Base-by-base conservation (phyloP, 768 basidiomycete species). In the Nevesoporus exiguus region DNA sequence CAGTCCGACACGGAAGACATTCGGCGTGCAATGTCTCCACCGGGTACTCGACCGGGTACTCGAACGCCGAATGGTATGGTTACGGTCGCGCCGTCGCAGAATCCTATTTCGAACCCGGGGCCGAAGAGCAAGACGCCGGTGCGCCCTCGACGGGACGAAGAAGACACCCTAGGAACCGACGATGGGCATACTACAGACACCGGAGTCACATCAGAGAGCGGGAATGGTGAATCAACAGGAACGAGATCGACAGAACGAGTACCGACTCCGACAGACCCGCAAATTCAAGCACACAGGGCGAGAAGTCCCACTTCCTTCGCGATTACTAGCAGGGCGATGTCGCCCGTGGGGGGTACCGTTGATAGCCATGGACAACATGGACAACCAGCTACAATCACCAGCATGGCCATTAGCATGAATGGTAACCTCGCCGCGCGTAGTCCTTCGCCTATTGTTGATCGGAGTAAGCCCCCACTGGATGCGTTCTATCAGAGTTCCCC, bases 11-110 rank as follows among this genome's bases (percentile, higher is more conserved):
- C 69, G 7, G 85, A 87, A 34, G 83, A 83, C 46, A 70, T 74
- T 47, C 84, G 86, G 30, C 82, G 86, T 31, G 83, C 85, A 13
- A 77, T 86, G 55, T 88, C 88, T 0, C 88, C 87, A 5, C 67
- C 77, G 7, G 78, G 76, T 59, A 66, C 70, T 14, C 75, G 81
- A n/a, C 69, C 77, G 22, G 68, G 58, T 15, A 69, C 66, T n/a
- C 61, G 67, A 24, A 73, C 74, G 8, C 71, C 76, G 13, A 65
- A 70, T 51, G 70, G 66, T 25, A 62, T 63, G 34, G 41, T 43
- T 37, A 25, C 47, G 7, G 51, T 57, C 10, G 25, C 49, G 10
- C 49, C 50, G 15, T 22, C 53, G 14, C 67, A 66, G 48, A 46
- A 33, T 49, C 47, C 52, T 13, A 39, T 41, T 17, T 54, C 56